These are phyloP conservation scores for Sphaerobolus stellatus DNA, from an alignment of 1,284 basidiomycete genomes.

Conservation along the genomic window DNA sequence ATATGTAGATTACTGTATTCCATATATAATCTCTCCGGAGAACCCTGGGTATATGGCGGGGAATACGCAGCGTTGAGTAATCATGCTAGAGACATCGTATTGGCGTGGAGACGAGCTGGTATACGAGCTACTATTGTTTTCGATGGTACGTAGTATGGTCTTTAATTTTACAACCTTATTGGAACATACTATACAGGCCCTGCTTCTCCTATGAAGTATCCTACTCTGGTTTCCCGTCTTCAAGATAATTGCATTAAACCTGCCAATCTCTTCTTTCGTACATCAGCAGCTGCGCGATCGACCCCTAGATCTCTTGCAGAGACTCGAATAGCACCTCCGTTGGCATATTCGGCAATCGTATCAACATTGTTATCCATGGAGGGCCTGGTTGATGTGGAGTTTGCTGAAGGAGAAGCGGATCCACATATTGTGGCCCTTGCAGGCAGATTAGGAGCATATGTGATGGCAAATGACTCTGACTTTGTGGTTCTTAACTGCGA, in stretches of 20 bases:
- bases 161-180: constrained; percentile 27
- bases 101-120: constrained; percentile 72
- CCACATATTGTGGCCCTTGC: constrained; percentile 84
- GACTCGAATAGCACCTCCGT: constrained; percentile 74
- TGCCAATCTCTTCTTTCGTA: constrained; percentile 80
- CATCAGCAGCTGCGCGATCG: constrained; percentile 68
- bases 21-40: constrained; percentile 57
- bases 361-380: constrained; percentile 46
- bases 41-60: constrained; percentile 86
- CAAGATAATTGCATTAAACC: constrained; percentile 57
- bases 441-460: constrained; percentile 68
- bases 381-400: constrained; percentile 31
- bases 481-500: constrained; percentile 76
- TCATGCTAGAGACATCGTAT: constrained; percentile 53
- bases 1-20: constrained; percentile 73
- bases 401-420: constrained; percentile 86
- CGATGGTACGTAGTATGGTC: constrained; percentile 64
- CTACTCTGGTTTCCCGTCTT: constrained; percentile 62
- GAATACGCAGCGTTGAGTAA: constrained; percentile 67
- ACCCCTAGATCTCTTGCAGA: constrained; percentile 70
- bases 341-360: constrained; percentile 62
- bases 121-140: constrained; percentile 85
- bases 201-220: constrained; percentile 71
- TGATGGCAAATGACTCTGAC: constrained; percentile 80
- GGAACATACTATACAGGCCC: constrained; percentile 50